These are phyloP conservation scores for Rosa multiflora DNA, from an alignment of 306 rosid species.

Conservation along the genomic window DNA sequence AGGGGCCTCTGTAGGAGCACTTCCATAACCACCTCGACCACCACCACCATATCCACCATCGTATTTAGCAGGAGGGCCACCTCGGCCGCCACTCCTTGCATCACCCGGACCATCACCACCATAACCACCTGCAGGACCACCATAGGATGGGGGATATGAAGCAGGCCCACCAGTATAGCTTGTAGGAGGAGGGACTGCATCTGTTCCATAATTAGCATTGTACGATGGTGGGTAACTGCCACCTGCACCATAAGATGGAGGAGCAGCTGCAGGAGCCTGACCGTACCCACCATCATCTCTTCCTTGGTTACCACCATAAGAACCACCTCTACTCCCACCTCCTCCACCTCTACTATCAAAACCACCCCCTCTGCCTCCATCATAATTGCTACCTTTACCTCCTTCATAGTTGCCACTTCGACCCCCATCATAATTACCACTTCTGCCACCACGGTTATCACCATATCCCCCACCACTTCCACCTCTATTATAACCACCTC, in stretches of 20 bases:
- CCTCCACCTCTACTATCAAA: constrained; percentile 60
- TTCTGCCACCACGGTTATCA: constrained; percentile 51
- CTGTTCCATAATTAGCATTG: constrained; percentile 65
- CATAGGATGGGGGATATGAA: constrained; percentile 86
- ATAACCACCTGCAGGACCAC: constrained; percentile 63
- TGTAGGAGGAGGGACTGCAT: constrained; percentile 93
- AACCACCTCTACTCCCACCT: constrained; percentile 72
- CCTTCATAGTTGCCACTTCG: constrained; percentile 31
- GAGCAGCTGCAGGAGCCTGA: constrained; percentile 63
- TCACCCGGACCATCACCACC: constrained; percentile 54
- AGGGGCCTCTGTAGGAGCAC: constrained; percentile 60
- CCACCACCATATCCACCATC: constrained; percentile 57
- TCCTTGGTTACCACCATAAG: constrained; percentile 49
- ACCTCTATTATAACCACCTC: constrained; percentile 44
- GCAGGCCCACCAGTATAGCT: constrained; percentile 82
- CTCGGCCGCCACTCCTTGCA: constrained; percentile 56
- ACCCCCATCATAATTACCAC: constrained; percentile 47
- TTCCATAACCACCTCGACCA: constrained; percentile 71
- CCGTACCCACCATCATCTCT: constrained; percentile 76
- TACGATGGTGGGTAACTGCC: constrained; percentile 60
- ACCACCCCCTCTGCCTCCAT: constrained; percentile 40
- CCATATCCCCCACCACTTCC: constrained; percentile 55
- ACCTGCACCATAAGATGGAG: constrained; percentile 60
- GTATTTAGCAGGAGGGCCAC: constrained; percentile 55
- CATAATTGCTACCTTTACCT: constrained; percentile 27